Conservation (phyloP, 495 filamentous ascomycete species). For the Aspergillus sparsus region DNA sequence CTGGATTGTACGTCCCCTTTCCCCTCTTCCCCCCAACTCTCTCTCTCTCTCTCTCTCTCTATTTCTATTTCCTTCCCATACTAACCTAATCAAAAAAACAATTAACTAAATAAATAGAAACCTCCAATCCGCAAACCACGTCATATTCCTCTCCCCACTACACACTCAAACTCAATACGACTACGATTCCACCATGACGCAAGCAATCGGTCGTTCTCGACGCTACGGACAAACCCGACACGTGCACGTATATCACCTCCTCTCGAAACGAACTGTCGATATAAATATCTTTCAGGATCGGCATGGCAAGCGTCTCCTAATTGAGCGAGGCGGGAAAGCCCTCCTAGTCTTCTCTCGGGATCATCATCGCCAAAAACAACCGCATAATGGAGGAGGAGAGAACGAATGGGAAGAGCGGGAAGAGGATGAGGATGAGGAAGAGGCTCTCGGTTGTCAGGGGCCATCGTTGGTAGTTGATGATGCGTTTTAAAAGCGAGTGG, state of each 20-base stretch:
- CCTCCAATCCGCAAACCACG: conserved; percentile 71
- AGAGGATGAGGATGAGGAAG: conserved; percentile 21
- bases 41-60: background rate
- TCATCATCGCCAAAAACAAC: no score
- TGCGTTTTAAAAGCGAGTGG: conserved; percentile 15
- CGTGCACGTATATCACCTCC: conserved; percentile 71
- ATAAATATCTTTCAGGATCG: conserved; percentile 62
- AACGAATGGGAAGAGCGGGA: no score
- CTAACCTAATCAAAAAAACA: background rate
- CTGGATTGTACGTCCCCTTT: conserved; percentile 64
- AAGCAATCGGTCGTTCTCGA: conserved; percentile 69
- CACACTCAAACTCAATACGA: conserved; percentile 54
- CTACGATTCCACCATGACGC: conserved; percentile 62
- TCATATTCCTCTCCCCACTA: conserved; percentile 71
- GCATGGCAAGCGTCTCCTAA: conserved; percentile 29
- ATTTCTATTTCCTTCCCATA: background rate
- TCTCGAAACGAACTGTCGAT: conserved; percentile 66
- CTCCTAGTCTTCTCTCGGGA: conserved; percentile 21
- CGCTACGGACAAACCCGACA: conserved; percentile 67
- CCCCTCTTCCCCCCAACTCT: background rate
- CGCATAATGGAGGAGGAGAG: no score
- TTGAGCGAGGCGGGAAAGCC: conserved; percentile 25
- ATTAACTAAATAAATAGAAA: conserved; percentile 51
- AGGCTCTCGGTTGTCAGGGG: conserved; percentile 26
- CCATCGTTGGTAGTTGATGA: conserved; percentile 23